phyloP scores from a whole-genome alignment of 2,329 filamentous ascomycete species.

The Clonostachys byssicola region DNA sequence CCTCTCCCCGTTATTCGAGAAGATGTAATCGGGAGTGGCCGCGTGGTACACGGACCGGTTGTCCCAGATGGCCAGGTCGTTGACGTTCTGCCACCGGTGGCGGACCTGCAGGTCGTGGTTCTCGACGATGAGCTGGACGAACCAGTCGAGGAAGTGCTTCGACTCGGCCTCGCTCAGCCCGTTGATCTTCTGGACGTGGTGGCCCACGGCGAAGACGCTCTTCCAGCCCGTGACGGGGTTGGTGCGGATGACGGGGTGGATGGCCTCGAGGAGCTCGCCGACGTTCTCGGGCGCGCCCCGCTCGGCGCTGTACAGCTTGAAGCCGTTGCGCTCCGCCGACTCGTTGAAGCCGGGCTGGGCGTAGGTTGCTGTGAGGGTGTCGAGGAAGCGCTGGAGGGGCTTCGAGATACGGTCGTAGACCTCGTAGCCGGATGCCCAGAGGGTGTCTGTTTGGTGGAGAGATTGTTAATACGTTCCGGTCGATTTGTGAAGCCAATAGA shows the following conservation, averaged over 20 bases:
- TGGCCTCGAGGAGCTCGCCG: conserved; percentile 38
- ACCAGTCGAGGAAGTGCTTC: conserved; percentile 43
- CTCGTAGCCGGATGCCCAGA: conserved; percentile 66
- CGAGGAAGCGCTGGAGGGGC: conserved; percentile 52
- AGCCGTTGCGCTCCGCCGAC: conserved; percentile 36
- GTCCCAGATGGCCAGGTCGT: conserved; percentile 54
- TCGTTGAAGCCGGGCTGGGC: conserved; percentile 44
- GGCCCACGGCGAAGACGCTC: conserved; percentile 45
- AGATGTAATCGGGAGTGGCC: conserved; percentile 46
- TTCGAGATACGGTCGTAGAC: conserved; percentile 60
- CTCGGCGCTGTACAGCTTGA: conserved; percentile 35
- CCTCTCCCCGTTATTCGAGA: conserved; percentile 34
- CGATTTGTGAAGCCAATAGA: neutral
- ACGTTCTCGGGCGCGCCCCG: conserved; percentile 47
- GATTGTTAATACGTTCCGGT: neutral
- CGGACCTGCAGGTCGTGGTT: conserved; percentile 54
- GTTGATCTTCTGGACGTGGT: conserved; percentile 46
- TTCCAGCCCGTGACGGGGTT: conserved; percentile 58
- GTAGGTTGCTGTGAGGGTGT: conserved; percentile 51
- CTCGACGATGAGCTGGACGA: conserved; percentile 42
- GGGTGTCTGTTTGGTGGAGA: conserved; percentile 40
- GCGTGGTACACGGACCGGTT: conserved; percentile 52
- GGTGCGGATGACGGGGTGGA: conserved; percentile 51
- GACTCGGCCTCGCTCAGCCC: conserved; percentile 42
- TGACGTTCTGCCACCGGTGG: conserved; percentile 32